Base-by-base conservation (phyloP, 2,329 filamentous ascomycete species). In the Diaporthe batatas region DNA sequence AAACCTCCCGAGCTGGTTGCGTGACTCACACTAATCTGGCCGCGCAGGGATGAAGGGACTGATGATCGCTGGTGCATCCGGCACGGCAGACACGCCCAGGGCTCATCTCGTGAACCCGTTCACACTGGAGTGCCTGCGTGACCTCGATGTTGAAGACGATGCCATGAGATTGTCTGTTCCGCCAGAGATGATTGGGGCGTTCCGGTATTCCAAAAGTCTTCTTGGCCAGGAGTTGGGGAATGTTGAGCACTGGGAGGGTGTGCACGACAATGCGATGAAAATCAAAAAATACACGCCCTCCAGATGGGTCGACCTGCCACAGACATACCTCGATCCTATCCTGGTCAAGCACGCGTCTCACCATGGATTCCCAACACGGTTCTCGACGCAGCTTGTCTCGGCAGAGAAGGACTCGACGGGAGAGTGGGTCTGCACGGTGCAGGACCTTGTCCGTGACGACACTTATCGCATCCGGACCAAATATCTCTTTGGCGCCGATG, bases 401-500 rank as follows among this genome's bases (percentile, higher is more conserved):
- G 81, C 82, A 49, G 76, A 77, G 34, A 73, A 76, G 47, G 57
- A 55, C 49, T 23, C 73, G 18, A 32, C 72, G 6, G 75, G 70
- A 58, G 72, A 70, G 51, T 75, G 76, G 14, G 59, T 76, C 1
- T 76, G 74, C 69, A 75, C 74, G 2, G 67, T 86, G 2, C 77
- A 77, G 21, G 84, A 86, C 71, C 79, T 79, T 11, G 42, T 85
- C 3, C 57, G 80, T 83, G 0, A 74, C 70, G 70, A 72, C 25
- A 64, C 47, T 25, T 72, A 65, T 65, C 79, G 80, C 86, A 84
- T 91, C 51, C 81, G 82, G 11, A 85, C 88, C 0, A 86, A 86
- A 69, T 91, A 88, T 74, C 80, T 92, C 10, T 90, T 91, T 74
- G 90, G 90, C 3, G 88, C 86, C 57, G 90, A 92, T 34, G 70